Conservation (phyloP, 805 yeast genomes). For the Pichia manshurica region DNA sequence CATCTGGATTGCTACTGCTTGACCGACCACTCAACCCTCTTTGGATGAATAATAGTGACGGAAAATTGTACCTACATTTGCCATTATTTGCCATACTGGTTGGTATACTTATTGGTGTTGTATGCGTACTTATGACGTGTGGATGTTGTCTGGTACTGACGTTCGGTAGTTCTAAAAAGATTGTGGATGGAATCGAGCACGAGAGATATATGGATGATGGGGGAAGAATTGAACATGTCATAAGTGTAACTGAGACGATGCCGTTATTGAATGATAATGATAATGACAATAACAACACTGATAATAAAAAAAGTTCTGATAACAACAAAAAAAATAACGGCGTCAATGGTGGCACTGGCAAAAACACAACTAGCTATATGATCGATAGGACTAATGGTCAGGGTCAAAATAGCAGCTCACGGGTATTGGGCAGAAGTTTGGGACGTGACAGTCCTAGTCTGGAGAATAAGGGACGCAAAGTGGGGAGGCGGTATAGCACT, state of each 20-base stretch:
- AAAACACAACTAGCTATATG: background rate
- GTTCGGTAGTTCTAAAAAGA: constrained; percentile 22
- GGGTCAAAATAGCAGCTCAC: background rate
- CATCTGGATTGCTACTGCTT: constrained; percentile 53
- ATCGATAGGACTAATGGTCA: background rate
- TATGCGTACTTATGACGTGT: constrained; percentile 32
- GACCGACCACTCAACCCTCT: constrained; percentile 61
- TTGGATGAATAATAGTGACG: constrained; percentile 46
- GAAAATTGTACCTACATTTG: constrained; percentile 51
- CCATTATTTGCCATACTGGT: constrained; percentile 64
- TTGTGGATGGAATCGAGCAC: background rate
- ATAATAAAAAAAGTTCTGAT: background rate
- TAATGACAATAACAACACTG: background rate
- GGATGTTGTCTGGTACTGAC: constrained; percentile 34
- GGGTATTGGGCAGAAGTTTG: background rate
- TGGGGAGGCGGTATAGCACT: background rate
- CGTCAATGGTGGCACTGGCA: background rate
- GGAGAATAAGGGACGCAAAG: background rate
- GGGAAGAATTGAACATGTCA: constrained; percentile 5
- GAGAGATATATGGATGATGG: background rate
- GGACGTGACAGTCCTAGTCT: background rate
- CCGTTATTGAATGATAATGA: constrained; percentile 11
- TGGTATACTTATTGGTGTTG: constrained; percentile 59
- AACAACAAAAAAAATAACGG: background rate
- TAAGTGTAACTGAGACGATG: constrained; percentile 11